phyloP scores from a whole-genome alignment of 208 protist genomes.

The Acanthamoeba castellanii region DNA sequence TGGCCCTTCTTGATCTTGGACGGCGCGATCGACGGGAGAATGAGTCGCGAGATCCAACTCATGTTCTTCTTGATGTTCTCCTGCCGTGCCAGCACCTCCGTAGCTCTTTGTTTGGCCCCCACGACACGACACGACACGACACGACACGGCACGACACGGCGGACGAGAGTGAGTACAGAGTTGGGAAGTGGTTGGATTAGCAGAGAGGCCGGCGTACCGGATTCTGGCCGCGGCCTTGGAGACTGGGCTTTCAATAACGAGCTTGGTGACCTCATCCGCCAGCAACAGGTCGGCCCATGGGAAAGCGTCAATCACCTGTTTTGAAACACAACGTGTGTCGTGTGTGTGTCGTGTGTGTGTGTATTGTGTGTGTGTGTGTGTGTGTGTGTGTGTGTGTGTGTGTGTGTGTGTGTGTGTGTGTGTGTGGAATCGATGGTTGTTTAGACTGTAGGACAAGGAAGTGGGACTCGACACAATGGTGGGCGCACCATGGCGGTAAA shows the following conservation, averaged over 20 bases:
- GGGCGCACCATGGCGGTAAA: background rate
- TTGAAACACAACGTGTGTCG: background rate
- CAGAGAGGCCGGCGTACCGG: background rate
- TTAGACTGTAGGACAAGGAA: background rate
- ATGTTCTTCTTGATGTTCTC: background rate
- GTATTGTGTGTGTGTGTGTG: background rate
- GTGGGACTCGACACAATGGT: no score
- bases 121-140: no score
- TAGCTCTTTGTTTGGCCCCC: background rate
- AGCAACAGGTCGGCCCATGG: background rate
- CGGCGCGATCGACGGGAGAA: background rate
- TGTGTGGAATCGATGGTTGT: no score
- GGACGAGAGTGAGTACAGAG: background rate
- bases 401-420: no score
- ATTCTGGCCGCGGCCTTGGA: background rate
- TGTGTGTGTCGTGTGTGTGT: no score
- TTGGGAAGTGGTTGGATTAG: background rate
- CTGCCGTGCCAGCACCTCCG: background rate
- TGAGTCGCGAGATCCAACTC: constrained; percentile 2
- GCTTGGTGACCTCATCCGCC: background rate
- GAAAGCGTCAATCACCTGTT: background rate
- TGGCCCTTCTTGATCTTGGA: constrained; percentile 11
- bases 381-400: no score
- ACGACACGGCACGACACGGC: no score
- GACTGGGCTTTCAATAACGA: background rate